Conservation (phyloP, 768 basidiomycete species). For the Ephemerocybe angulata region DNA sequence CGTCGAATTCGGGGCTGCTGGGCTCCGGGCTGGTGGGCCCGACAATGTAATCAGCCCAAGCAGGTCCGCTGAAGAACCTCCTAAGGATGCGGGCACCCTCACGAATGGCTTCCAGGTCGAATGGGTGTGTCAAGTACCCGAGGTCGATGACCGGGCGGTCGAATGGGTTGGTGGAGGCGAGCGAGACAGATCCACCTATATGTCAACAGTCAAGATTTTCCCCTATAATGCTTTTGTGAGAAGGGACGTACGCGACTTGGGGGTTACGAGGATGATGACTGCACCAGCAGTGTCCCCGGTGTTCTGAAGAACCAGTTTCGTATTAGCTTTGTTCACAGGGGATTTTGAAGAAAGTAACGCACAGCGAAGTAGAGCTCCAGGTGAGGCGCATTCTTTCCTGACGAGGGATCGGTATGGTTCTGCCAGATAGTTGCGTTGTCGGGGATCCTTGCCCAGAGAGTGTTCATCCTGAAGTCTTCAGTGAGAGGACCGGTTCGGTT, state of each 20-base stretch:
- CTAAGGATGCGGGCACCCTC: constrained; percentile 12
- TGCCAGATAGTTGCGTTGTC: constrained; percentile 3
- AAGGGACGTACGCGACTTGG: constrained; percentile 23
- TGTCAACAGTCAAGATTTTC: too few species aligned
- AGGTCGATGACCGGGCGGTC: constrained; percentile 21
- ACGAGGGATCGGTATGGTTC: constrained; percentile 6
- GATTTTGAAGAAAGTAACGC: not conserved
- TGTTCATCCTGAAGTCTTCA: not conserved
- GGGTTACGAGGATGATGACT: constrained; percentile 22
- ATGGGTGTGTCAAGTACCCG: constrained; percentile 6
- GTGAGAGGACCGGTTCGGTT: constrained; percentile 10
- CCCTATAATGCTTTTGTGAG: not conserved
- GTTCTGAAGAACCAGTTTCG: constrained; percentile 4
- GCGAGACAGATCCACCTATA: constrained; percentile 19
- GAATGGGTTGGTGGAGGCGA: constrained; percentile 21
- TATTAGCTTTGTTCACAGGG: not conserved
- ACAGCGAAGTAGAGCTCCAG: constrained; percentile 7
- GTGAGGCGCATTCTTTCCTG: constrained; percentile 12
- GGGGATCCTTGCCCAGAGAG: constrained; percentile 10
- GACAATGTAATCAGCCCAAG: not conserved
- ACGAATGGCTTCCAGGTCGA: constrained; percentile 8
- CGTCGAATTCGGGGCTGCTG: not conserved
- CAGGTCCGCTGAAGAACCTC: constrained; percentile 8
- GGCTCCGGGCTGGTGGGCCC: not conserved
- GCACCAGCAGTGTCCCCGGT: constrained; percentile 19